These are phyloP conservation scores for Monilinia polystroma DNA, from an alignment of 2,329 filamentous ascomycete genomes.

Conservation along the genomic window DNA sequence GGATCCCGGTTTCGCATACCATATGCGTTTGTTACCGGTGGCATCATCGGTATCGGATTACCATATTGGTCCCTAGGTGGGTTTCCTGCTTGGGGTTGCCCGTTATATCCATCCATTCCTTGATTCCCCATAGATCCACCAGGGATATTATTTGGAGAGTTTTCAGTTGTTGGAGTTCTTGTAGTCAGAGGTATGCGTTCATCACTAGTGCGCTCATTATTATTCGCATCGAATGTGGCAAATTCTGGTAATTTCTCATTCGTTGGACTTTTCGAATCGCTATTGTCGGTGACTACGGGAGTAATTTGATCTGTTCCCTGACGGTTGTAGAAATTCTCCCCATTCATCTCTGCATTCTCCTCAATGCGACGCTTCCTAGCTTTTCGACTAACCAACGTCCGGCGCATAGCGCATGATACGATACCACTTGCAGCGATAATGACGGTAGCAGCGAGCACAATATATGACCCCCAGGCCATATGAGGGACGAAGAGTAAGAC, in stretches of 20 bases:
- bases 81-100: conserved; percentile 31
- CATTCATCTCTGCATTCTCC: conserved; percentile 96
- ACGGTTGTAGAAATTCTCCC: conserved; percentile 83
- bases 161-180: conserved; percentile 55
- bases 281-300: conserved; percentile 51
- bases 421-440: conserved; percentile 78
- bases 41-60: conserved; percentile 51
- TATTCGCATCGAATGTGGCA: conserved; percentile 58
- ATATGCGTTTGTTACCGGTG: conserved; percentile 30
- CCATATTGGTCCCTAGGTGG: conserved; percentile 62
- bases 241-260: conserved; percentile 54
- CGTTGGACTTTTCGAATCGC: conserved; percentile 55
- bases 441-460: conserved; percentile 86
- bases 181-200: conserved; percentile 69
- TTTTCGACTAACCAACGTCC: conserved; percentile 86
- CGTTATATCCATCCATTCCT: conserved; percentile 30
- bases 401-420: conserved; percentile 91
- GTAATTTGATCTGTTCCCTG: conserved; percentile 44
- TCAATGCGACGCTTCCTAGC: conserved; percentile 89
- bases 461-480: conserved; percentile 89
- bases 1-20: conserved; percentile 49
- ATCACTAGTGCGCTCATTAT: conserved; percentile 61
- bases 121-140: conserved; percentile 31
- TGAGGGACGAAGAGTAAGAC: conserved; percentile 93
- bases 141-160: conserved; percentile 45